Base-by-base conservation (phyloP, 768 basidiomycete species). In the Podaxis mareebaensis region DNA sequence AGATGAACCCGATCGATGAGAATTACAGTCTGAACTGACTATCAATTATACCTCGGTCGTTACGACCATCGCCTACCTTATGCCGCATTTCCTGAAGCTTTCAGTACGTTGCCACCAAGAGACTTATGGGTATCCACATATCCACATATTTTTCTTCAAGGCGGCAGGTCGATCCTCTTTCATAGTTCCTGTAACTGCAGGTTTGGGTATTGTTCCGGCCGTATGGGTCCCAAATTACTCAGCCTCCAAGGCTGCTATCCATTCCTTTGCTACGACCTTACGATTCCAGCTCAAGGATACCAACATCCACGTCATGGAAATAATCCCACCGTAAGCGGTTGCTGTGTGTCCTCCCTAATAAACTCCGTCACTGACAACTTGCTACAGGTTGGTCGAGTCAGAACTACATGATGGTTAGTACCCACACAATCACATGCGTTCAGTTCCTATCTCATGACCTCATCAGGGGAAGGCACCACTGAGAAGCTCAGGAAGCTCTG, bases 81-180 rank as follows among this genome's bases (percentile, higher is more conserved):
- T 84, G 8, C 85, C 86, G 1, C 86, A 87, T 67, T 78, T 87
- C 68, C 68, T 83, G 22, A 79, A 81, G 64, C 77, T 83, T n/a
- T 78, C 79, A 49, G 86, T 88, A 65, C 61, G 78, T 69, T 12
- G 38, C 20, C 20, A 15, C 26, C 13, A 15, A 24, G 30, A 44
- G 17, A 3, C 44, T 7, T n/a, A 11, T 57, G 24, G 10, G 22
- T 20, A 38, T 6, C 33, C 54, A 30, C 52, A 33, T 40, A 22
- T 24, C 60, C 36, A 53, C n/a, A 1, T 22, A 17, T 49, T 48
- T 13, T 38, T 53, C 46, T 40, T 58, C 4, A 55, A 83, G 82
- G 71, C 72, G 5, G 65, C 79, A 66, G 78, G 77, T 5, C 77
- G 71, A 4, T 79, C 78, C 1, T 78, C 77, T 22, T 80, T 80